Percentiles rank a stretch among this genome's conserved stretches.
Conservation (phyloP, 208 protist genomes). For the Trypanosoma grayi region DNA sequence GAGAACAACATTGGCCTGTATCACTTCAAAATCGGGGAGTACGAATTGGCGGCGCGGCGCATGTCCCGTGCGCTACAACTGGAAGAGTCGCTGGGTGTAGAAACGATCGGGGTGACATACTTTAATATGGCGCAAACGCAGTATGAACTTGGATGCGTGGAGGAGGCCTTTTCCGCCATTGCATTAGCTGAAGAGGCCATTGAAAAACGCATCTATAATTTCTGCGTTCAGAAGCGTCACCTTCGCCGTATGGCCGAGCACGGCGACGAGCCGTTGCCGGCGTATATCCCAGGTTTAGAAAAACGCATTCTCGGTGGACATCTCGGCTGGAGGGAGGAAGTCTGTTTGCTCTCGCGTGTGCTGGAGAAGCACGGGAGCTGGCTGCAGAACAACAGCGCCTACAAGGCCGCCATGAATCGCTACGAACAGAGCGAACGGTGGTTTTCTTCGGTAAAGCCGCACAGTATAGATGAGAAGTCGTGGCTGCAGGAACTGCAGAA, state of each 20-base stretch:
- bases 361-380: slow-evolving; percentile 59
- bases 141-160: slow-evolving; percentile 32
- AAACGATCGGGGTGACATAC: slow-evolving; percentile 73
- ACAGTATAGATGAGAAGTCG: slow-evolving; percentile 36
- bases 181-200: slow-evolving; percentile 49
- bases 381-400: slow-evolving; percentile 34
- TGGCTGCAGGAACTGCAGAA: slow-evolving; percentile 37
- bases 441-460: slow-evolving; percentile 39
- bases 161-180: slow-evolving; percentile 37
- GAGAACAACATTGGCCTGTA: slow-evolving; percentile 86
- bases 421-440: slow-evolving; percentile 65
- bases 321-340: slow-evolving; percentile 57
- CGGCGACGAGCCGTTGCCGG: neutral
- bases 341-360: slow-evolving; percentile 60
- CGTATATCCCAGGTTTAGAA: slow-evolving; percentile 17
- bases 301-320: slow-evolving; percentile 17
- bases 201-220: slow-evolving; percentile 46
- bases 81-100: slow-evolving; percentile 50
- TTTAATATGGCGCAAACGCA: slow-evolving; percentile 77
- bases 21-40: slow-evolving; percentile 78
- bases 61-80: slow-evolving; percentile 44
- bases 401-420: slow-evolving; percentile 39
- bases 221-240: slow-evolving; percentile 21
- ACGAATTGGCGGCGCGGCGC: slow-evolving; percentile 48
- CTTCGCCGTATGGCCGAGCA: slow-evolving; percentile 17